Evolutionary conservation across 2,329 filamentous ascomycete genomes (phyloP).

Genomic region (Cladosporium sp.): DNA sequence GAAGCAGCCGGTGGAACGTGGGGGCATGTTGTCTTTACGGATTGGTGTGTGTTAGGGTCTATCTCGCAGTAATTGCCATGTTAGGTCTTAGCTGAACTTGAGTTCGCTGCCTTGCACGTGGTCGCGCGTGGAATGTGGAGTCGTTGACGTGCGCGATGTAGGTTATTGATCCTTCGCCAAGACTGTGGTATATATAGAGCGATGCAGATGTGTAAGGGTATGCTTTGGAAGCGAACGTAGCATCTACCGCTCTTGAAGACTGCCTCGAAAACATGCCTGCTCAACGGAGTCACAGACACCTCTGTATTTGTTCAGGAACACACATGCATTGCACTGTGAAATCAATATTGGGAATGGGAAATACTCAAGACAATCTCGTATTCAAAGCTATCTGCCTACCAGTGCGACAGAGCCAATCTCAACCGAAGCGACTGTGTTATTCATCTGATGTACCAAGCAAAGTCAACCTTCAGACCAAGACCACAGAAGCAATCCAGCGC

Average conservation of each 20-base stretch:
- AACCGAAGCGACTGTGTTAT: not conserved
- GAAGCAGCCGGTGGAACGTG: constrained; percentile 29
- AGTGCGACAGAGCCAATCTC: not conserved
- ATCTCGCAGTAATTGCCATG: not conserved
- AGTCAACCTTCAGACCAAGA: not conserved
- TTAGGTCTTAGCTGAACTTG: not conserved
- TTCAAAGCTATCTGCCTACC: not conserved
- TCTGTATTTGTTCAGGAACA: not conserved
- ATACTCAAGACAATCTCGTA: not conserved
- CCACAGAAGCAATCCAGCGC: not conserved
- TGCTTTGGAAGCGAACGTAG: not conserved
- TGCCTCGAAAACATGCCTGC: no score
- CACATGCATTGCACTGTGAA: not conserved
- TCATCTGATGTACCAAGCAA: not conserved
- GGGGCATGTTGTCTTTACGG: constrained; percentile 33
- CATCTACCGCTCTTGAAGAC: not conserved
- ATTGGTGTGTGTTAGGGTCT: not conserved
- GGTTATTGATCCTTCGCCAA: constrained; percentile 19
- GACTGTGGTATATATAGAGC: not conserved
- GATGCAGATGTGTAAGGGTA: not conserved
- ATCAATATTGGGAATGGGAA: not conserved
- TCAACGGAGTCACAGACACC: no score
- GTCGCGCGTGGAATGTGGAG: constrained; percentile 3
- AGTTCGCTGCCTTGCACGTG: not conserved
- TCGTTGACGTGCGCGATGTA: constrained; percentile 10